Percentiles rank a stretch among this genome's conserved stretches.
Evolutionary conservation across 495 filamentous ascomycete species (phyloP).

Genomic region (Penicillium samsonianum): DNA sequence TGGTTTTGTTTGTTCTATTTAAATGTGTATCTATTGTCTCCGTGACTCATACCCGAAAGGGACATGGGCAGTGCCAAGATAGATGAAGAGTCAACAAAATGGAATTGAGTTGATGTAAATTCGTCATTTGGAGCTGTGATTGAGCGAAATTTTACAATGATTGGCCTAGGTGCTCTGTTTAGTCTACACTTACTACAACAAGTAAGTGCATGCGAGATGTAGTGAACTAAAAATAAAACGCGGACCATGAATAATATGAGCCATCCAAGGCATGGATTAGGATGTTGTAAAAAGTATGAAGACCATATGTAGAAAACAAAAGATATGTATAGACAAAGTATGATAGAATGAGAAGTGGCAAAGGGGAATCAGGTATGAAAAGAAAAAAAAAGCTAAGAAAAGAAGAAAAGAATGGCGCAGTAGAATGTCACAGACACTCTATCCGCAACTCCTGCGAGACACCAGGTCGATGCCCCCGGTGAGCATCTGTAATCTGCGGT

Average conservation of each 20-base stretch:
- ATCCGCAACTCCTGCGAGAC: constrained; percentile 43
- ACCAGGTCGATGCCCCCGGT: constrained; percentile 35
- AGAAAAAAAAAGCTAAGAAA: constrained; percentile 5
- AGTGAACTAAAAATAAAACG: too few species aligned
- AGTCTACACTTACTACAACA: background rate
- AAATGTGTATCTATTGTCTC: background rate
- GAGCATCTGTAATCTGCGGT: constrained; percentile 34
- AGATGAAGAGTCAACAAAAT: background rate
- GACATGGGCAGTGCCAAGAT: background rate
- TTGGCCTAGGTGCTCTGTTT: background rate
- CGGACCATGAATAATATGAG: background rate
- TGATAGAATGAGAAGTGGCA: background rate
- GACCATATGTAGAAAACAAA: background rate
- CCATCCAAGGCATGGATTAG: background rate
- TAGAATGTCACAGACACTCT: constrained; percentile 32
- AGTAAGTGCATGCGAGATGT: background rate
- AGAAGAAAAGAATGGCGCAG: constrained; percentile 2
- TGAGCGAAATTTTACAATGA: background rate
- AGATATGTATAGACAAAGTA: background rate
- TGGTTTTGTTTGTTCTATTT: background rate
- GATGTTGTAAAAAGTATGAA: background rate
- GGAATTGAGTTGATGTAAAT: background rate
- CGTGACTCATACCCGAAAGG: background rate
- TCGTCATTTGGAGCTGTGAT: background rate
- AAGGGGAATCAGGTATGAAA: constrained; percentile 8